phyloP scores from a whole-genome alignment of 2,329 filamentous ascomycete genomes.

The Colletotrichum sp. region DNA sequence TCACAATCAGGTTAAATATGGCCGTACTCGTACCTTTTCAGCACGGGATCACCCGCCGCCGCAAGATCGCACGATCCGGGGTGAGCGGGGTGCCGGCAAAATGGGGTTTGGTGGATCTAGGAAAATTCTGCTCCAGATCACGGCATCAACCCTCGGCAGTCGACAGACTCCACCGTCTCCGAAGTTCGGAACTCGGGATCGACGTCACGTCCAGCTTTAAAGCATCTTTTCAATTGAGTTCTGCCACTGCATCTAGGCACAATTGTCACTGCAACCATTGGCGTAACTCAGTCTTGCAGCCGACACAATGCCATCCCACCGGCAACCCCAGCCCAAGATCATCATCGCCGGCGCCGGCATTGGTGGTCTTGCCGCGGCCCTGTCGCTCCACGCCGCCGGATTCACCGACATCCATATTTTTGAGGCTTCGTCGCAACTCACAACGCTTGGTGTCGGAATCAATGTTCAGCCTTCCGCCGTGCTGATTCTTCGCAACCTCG shows the following conservation, averaged over 20 bases:
- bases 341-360: constrained; percentile 30
- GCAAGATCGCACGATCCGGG: not conserved
- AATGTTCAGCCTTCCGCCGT: constrained; percentile 4
- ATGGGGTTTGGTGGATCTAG: not conserved
- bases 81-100: not conserved
- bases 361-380: constrained; percentile 9
- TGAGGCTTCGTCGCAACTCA: constrained; percentile 4
- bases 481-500: constrained; percentile 9
- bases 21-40: no score
- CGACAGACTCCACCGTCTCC: not conserved
- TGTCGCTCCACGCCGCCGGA: constrained; percentile 12
- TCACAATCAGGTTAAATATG: no score
- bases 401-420: constrained; percentile 13
- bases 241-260: not conserved
- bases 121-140: not conserved
- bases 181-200: not conserved
- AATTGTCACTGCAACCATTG: not conserved
- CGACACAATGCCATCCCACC: not conserved
- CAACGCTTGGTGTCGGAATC: constrained; percentile 10
- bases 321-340: constrained; percentile 18
- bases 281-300: not conserved
- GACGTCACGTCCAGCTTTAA: not conserved
- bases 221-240: not conserved
- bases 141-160: not conserved
- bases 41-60: not conserved